These are phyloP conservation scores for Sherardia arvensis DNA, from an alignment of 257 asterid species.

Conservation along the genomic window DNA sequence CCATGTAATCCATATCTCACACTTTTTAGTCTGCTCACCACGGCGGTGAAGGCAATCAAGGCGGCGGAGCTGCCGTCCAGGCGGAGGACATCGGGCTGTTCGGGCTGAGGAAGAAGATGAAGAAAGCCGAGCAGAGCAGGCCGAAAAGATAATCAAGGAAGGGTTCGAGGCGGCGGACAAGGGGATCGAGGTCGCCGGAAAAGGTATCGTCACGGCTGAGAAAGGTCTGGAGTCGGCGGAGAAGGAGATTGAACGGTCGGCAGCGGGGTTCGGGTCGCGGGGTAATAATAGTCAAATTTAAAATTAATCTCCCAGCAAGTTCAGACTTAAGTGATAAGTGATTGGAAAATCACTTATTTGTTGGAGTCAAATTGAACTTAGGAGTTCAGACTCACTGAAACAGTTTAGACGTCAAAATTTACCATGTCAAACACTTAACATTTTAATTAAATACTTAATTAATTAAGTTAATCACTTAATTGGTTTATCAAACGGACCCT, in stretches of 20 bases:
- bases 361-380: no score
- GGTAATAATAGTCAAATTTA: no score
- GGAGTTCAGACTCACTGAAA: no score
- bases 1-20: constrained; percentile 73
- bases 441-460: no score
- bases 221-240: constrained; percentile 48
- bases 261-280: constrained; percentile 46
- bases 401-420: no score
- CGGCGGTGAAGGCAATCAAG: constrained; percentile 50
- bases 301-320: no score
- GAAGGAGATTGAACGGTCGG: constrained; percentile 39
- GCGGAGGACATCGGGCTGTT: constrained; percentile 72
- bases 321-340: no score
- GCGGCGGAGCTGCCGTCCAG: constrained; percentile 50
- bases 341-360: no score
- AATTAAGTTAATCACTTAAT: no score
- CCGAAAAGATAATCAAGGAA: constrained; percentile 62
- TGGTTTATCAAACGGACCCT: no score
- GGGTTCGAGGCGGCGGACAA: constrained; percentile 75
- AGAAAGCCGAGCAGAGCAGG: constrained; percentile 63
- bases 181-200: constrained; percentile 51
- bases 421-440: no score
- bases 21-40: constrained; percentile 62
- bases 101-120: constrained; percentile 52
- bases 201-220: constrained; percentile 47